Evolutionary conservation across 2,329 filamentous ascomycete species (phyloP), one percentile per base, ranked within the genome.

Genomic region (Exserohilum rostratum): DNA sequence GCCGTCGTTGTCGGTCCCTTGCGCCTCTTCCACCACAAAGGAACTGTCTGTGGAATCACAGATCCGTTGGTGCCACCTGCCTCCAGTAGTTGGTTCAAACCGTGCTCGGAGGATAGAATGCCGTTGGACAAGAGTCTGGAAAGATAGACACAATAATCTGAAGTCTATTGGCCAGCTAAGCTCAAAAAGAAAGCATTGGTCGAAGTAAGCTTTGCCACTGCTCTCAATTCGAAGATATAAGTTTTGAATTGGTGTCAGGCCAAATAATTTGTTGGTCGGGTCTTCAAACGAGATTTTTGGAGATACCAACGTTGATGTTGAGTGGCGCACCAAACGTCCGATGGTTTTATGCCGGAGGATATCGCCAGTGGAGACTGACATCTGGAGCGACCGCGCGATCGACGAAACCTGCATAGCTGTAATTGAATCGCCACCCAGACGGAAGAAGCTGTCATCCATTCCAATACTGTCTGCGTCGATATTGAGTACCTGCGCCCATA

Each of bases 401-500:
- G n/a, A n/a, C n/a, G n/a, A n/a, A n/a, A n/a, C n/a, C n/a, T n/a
- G n/a, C 62, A 70, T 69, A 0, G 68, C 68, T 6, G 61, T 53
- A 38, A 70, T 69, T 2, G 58, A 63, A 50, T 70, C 65, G 12
- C 68, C 68, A 6, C 68, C 68, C 13, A 67, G 50, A n/a, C 53
- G 61, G 9, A 63, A 38, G 52, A 70, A 70, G 13, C 60, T 62
- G 4, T 53, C 39, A 10, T 56, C 42, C 11, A 59, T 39, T 5
- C 52, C 46, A 27, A 67, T 44, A n/a, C 5, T n/a, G 3, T 12
- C n/a, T 6, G 43, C 22, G 6, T 43, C 34, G 12, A 58, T 46
- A 4, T 42, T 29, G 1, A 55, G 40, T 5, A 61, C 53, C 20
- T 46, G 34, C 2, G 52, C 50, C 30, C 52, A 51, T 6, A 53